Percentiles rank a stretch among this genome's conserved stretches.
phyloP scores from a whole-genome alignment of 2,329 filamentous ascomycete species.

The Didymella arachidicola region DNA sequence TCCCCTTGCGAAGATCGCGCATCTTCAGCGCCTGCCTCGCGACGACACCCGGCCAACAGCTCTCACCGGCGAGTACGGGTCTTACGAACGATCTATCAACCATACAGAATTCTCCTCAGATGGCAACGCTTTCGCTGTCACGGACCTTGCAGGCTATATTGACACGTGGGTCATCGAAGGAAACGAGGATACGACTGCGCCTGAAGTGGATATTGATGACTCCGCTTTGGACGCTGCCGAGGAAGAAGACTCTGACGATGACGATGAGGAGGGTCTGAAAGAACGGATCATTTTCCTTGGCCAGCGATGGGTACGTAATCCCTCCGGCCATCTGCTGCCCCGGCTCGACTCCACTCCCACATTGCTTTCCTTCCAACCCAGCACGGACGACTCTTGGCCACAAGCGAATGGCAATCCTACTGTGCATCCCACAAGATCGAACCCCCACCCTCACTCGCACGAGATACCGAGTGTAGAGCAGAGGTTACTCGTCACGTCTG shows the following conservation, averaged over 20 bases:
- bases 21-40: conserved; percentile 51
- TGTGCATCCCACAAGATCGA: conserved; percentile 59
- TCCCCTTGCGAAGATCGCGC: conserved; percentile 49
- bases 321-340: conserved; percentile 63
- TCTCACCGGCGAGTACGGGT: conserved; percentile 71
- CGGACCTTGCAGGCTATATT: conserved; percentile 83
- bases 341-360: conserved; percentile 56
- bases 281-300: conserved; percentile 61
- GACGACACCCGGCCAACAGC: conserved; percentile 35
- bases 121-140: conserved; percentile 77
- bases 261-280: conserved; percentile 57
- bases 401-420: conserved; percentile 57
- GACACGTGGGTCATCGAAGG: conserved; percentile 83
- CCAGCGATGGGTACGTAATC: conserved; percentile 78
- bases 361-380: conserved; percentile 57
- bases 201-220: conserved; percentile 51
- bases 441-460: conserved; percentile 64
- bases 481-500: conserved; percentile 67
- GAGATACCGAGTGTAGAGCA: conserved; percentile 62
- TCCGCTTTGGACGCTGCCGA: conserved; percentile 35
- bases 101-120: conserved; percentile 81
- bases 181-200: conserved; percentile 58
- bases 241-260: conserved; percentile 50
- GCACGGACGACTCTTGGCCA: conserved; percentile 24
- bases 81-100: conserved; percentile 78